Evolutionary conservation across 345 rosid species (phyloP), one percentile per base, ranked within the genome.

Genomic region (Gossypium stocksii): DNA sequence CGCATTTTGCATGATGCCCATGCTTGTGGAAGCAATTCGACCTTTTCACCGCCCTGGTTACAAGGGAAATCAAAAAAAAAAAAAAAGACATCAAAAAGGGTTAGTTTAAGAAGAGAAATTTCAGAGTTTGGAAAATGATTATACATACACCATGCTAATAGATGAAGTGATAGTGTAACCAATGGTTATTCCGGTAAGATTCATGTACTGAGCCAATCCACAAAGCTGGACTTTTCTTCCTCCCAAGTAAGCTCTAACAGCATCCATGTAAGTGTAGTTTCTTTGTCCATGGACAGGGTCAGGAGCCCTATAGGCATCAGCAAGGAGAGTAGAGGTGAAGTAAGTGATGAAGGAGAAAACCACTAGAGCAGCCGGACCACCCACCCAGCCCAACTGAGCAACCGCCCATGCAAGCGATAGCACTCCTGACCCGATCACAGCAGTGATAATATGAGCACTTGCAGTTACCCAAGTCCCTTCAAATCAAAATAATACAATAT

Each of bases 121-220:
- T 48, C 72, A 23, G 25, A 68, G 17, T 13, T 67, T 46, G 16
- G n/a, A 48, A 23, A 67, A 16, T 68, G 15, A 25, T 52, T 48
- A 25, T 72, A 78, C 97, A 88, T 85, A 92, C 98, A 90, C 97
- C 91, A 94, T 89, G 80, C 98, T 94, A 38, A 90, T 89, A 10
- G 98, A 90, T 12, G 94, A 90, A 29, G 98, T 92, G 78, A 94
- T 94, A 20, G 97, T 94, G 81, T 92, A 94, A 43, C 98, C 94
- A 51, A 90, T 74, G 3, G 94, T 85, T 62, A 85, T 65, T 45
- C 94, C 98, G 19, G 88, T 43, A 15, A 94, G 84, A 82, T 90
- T 89, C 20, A 73, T 84, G 73, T 88, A 92, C 76, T 94, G 97
- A 74, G 94, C 97, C 78, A 87, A 71, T 14, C 97, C 97, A 70